Conservation (phyloP, 441 rosid genomes). For the Mallotus japonicus region DNA sequence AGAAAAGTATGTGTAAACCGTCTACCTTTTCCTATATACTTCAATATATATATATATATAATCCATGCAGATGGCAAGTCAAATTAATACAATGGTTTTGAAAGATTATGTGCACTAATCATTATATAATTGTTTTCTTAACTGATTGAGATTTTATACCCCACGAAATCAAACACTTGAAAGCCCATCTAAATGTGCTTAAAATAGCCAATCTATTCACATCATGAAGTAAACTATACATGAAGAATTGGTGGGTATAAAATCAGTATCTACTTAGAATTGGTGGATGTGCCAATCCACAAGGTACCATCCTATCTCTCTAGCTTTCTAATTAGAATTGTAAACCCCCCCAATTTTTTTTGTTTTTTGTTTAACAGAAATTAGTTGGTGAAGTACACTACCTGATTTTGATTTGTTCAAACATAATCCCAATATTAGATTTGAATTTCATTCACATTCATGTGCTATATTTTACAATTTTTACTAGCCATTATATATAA, state of each 20-base stretch:
- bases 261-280: constrained; percentile 23
- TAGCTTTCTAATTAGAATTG: too few species aligned
- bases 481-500: too few species aligned
- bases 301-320: background rate
- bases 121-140: constrained; percentile 29
- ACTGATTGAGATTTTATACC: constrained; percentile 51
- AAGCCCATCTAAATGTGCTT: constrained; percentile 30
- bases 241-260: constrained; percentile 28
- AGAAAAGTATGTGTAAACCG: constrained; percentile 45
- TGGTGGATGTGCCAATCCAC: constrained; percentile 22
- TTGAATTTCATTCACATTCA: background rate
- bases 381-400: constrained; percentile 9
- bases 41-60: background rate
- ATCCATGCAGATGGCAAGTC: constrained; percentile 51
- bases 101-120: constrained; percentile 19
- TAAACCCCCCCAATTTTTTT: background rate
- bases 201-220: constrained; percentile 31
- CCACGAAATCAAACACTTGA: constrained; percentile 49
- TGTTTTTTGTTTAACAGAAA: constrained; percentile 12
- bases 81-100: constrained; percentile 33
- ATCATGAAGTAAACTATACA: constrained; percentile 23
- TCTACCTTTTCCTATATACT: constrained; percentile 30
- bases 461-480: background rate
- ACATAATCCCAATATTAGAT: background rate
- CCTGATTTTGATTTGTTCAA: constrained; percentile 18